Conservation (phyloP, 345 rosid species). For the Populus euphratica region DNA sequence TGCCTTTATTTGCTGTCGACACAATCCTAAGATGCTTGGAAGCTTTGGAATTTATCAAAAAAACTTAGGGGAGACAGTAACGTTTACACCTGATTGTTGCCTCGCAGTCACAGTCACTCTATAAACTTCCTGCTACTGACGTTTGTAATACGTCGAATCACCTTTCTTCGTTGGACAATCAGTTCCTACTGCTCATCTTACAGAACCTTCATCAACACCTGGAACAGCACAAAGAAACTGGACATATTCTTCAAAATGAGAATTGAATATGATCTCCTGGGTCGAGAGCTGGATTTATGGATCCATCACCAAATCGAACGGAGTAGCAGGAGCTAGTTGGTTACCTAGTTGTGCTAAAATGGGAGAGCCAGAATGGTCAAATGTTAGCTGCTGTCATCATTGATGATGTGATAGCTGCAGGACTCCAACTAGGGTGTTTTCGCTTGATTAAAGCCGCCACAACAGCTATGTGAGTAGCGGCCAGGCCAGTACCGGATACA, state of each 20-base stretch:
- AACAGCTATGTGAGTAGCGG: conserved; percentile 47
- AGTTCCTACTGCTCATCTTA: conserved; percentile 32
- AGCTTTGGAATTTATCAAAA: conserved; percentile 24
- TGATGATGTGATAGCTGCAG: conserved; percentile 47
- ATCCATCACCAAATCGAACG: conserved; percentile 47
- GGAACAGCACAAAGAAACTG: conserved; percentile 47
- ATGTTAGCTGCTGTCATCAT: conserved; percentile 45
- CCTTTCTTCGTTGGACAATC: conserved; percentile 34
- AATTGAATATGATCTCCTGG: conserved; percentile 45
- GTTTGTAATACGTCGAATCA: conserved; percentile 32
- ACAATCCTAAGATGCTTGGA: conserved; percentile 30
- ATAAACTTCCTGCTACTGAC: conserved; percentile 26
- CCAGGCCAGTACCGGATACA: conserved; percentile 48
- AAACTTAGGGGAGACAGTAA: conserved; percentile 22
- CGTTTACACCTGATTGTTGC: conserved; percentile 31
- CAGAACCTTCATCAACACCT: conserved; percentile 30
- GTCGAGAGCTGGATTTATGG: conserved; percentile 35
- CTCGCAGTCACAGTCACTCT: conserved; percentile 21
- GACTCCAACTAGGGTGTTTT: conserved; percentile 45
- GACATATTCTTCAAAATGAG: conserved; percentile 30
- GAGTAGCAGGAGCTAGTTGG: conserved; percentile 33
- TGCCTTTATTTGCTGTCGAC: conserved; percentile 24
- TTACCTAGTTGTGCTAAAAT: conserved; percentile 37
- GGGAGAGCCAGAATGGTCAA: conserved; percentile 34
- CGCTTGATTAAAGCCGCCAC: conserved; percentile 51